Evolutionary conservation across 1,284 basidiomycete genomes (phyloP).

Genomic region (Sanguinoderma infundibulare): DNA sequence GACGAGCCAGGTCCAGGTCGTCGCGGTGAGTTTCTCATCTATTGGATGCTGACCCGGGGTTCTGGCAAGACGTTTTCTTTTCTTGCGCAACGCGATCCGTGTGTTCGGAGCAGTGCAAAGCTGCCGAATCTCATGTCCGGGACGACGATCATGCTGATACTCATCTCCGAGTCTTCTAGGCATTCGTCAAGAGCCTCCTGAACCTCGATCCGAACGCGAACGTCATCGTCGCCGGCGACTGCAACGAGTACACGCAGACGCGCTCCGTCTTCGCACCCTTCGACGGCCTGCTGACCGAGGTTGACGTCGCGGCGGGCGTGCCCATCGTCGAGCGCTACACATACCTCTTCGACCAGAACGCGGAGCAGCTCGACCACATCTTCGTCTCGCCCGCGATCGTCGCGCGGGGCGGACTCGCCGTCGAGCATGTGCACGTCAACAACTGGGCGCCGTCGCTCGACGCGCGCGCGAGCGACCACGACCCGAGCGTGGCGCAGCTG

Average conservation of each 20-base stretch:
- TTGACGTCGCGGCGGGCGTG: conserved; percentile 53
- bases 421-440: conserved; percentile 66
- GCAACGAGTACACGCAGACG: conserved; percentile 62
- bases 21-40: conserved; percentile 44
- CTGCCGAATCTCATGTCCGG: too few relatives aligned
- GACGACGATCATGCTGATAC: conserved; percentile 38
- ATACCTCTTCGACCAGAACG: conserved; percentile 64
- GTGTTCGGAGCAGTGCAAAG: too few relatives aligned
- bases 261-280: conserved; percentile 56
- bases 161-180: conserved; percentile 34
- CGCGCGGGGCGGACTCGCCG: conserved; percentile 41
- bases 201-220: conserved; percentile 49
- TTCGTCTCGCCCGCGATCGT: conserved; percentile 56
- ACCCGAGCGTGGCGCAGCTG: conserved; percentile 58
- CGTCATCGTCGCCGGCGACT: conserved; percentile 63
- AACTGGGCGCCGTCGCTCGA: conserved; percentile 52
- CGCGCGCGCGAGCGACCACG: conserved; percentile 58
- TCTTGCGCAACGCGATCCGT: not conserved
- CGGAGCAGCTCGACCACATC: conserved; percentile 61
- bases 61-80: not conserved
- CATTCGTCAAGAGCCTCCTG: conserved; percentile 53
- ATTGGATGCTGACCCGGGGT: not conserved
- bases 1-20: conserved; percentile 51
- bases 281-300: conserved; percentile 47
- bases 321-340: conserved; percentile 60